Conservation (phyloP, 495 filamentous ascomycete genomes). For the Podospora pseudoanserina region DNA sequence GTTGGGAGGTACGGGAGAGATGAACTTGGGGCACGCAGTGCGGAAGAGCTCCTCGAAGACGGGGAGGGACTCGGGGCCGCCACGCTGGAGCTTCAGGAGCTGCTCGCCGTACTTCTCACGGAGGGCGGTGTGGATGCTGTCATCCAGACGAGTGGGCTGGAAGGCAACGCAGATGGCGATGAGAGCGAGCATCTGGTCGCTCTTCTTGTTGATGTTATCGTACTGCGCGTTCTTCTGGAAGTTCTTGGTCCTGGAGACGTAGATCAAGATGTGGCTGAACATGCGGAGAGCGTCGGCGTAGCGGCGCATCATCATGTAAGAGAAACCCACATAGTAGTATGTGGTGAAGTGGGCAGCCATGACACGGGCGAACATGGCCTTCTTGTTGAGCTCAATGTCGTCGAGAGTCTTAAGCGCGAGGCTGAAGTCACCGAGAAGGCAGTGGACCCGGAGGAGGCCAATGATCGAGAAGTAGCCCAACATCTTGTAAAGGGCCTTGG, state of each 20-base stretch:
- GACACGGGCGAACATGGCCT: conserved; percentile 98
- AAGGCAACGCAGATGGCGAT: conserved; percentile 98
- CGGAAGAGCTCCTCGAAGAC: conserved; percentile 97
- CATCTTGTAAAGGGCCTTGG: conserved; percentile 92
- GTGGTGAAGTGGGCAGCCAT: conserved; percentile 99
- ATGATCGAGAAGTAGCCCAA: conserved; percentile 99
- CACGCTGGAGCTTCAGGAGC: conserved; percentile 89
- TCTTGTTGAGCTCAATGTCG: conserved; percentile 99
- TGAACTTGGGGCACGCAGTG: conserved; percentile 96
- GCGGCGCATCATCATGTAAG: conserved; percentile 99
- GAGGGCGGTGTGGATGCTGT: conserved; percentile 97
- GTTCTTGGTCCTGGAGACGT: conserved; percentile 98
- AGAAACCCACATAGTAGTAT: conserved; percentile 99
- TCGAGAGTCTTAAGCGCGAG: conserved; percentile 97
- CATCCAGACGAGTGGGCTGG: conserved; percentile 91
- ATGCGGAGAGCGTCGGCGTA: conserved; percentile 98
- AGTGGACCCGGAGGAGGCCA: conserved; percentile 92
- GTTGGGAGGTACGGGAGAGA: conserved; percentile 93
- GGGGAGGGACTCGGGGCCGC: conserved; percentile 89
- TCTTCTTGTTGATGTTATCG: conserved; percentile 98
- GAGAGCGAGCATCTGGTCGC: conserved; percentile 98
- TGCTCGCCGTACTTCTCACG: conserved; percentile 99
- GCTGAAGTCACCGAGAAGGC: conserved; percentile 94
- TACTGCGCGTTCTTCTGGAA: conserved; percentile 99
- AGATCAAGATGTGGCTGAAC: conserved; percentile 99